A percentile compares a stretch with the other conserved stretches of the same genome.
These are phyloP conservation scores for Populus ilicifolia DNA, from an alignment of 345 rosid genomes.

Conservation along the genomic window DNA sequence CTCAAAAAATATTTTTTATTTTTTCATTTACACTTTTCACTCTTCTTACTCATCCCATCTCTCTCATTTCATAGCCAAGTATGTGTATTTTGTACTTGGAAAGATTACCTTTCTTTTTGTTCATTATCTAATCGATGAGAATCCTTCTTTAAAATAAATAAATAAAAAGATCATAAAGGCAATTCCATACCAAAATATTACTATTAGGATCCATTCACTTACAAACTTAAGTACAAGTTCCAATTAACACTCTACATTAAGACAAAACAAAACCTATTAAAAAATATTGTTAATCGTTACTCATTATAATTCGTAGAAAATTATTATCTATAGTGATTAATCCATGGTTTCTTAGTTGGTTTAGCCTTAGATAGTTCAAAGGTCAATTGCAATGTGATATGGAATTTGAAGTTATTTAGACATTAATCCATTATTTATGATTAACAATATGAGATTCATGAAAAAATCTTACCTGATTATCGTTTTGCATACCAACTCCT, in stretches of 20 bases:
- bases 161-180: slow-evolving; percentile 18
- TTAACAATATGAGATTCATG: no score
- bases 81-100: no score
- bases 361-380: background rate
- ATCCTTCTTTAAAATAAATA: no score
- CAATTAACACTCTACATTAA: slow-evolving; percentile 19
- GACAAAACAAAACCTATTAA: background rate
- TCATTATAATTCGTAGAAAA: no score
- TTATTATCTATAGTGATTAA: no score
- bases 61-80: no score
- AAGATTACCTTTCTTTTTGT: no score
- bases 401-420: background rate
- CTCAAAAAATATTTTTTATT: no score
- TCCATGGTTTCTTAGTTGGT: background rate
- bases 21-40: no score
- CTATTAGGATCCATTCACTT: slow-evolving; percentile 31
- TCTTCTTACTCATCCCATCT: no score
- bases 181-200: slow-evolving; percentile 25
- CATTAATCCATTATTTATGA: background rate
- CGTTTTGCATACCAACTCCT: slow-evolving; percentile 30
- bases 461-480: slow-evolving; percentile 10
- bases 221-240: slow-evolving; percentile 25
- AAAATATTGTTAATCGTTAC: no score
- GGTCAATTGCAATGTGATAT: background rate
- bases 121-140: no score